A percentile compares a stretch with the other conserved stretches of the same genome.
Conservation (phyloP, 305 asterid genomes). For the Solanum chacoense region DNA sequence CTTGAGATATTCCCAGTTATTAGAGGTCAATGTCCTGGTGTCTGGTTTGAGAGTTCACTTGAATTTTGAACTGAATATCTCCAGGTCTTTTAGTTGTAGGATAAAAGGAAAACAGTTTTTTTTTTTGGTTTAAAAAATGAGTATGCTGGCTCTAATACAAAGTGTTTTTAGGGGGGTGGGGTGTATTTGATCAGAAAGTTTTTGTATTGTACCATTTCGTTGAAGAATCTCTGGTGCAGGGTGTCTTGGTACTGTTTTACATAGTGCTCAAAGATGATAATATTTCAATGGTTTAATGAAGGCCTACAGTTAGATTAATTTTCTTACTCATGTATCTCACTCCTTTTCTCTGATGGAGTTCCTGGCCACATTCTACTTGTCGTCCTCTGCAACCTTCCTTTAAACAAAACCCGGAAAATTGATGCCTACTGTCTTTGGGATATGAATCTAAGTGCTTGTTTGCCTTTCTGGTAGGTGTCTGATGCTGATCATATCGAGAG, state of each 20-base stretch:
- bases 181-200: neutral
- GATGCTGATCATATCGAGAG: constrained; percentile 81
- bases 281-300: neutral
- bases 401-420: neutral
- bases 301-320: neutral
- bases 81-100: neutral
- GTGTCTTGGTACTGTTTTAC: neutral
- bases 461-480: constrained; percentile 42
- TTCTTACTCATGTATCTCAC: neutral
- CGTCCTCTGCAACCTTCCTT: neutral
- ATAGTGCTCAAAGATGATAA: neutral
- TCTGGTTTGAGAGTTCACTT: neutral
- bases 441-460: neutral
- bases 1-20: neutral
- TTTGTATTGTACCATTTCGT: neutral
- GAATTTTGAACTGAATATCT: neutral
- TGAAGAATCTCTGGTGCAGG: neutral
- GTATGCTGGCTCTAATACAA: neutral
- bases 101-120: neutral
- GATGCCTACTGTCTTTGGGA: neutral
- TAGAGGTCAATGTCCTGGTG: neutral
- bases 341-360: neutral
- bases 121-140: neutral
- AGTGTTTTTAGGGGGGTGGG: neutral
- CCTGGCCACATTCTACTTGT: neutral